phyloP scores from a whole-genome alignment of 2,329 filamentous ascomycete genomes.

The Sclerotinia nivalis region DNA sequence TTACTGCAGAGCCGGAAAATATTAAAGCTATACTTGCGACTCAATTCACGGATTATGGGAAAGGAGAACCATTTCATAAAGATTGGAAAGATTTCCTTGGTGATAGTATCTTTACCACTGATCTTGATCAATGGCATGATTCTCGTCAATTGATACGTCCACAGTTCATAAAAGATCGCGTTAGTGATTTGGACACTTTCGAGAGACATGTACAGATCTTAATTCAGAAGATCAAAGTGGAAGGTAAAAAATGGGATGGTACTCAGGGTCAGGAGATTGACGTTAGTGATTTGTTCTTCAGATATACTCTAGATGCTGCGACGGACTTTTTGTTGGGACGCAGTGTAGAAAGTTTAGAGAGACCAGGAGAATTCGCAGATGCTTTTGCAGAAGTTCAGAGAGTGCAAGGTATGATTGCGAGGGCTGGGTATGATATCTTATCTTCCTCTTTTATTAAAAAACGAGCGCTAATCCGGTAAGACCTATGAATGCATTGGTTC shows the following conservation, averaged over 20 bases:
- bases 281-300: conserved; percentile 76
- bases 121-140: conserved; percentile 75
- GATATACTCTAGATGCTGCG: conserved; percentile 80
- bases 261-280: conserved; percentile 64
- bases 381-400: conserved; percentile 80
- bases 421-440: conserved; percentile 54
- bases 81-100: conserved; percentile 78
- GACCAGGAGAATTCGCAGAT: conserved; percentile 70
- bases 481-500: conserved; percentile 62
- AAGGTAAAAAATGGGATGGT: conserved; percentile 49
- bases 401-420: conserved; percentile 66
- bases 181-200: conserved; percentile 79
- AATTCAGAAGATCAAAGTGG: conserved; percentile 65
- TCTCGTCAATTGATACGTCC: conserved; percentile 81
- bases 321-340: conserved; percentile 85
- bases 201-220: conserved; percentile 75
- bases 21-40: conserved; percentile 88
- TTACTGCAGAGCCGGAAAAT: conserved; percentile 84
- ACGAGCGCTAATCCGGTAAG: conserved; percentile 42
- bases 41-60: conserved; percentile 83
- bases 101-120: conserved; percentile 77
- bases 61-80: conserved; percentile 71
- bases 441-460: not conserved
- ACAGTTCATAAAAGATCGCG: conserved; percentile 82
- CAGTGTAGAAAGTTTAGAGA: conserved; percentile 61